Evolutionary conservation across 805 yeast species (phyloP), one percentile per base, ranked within the genome.

Genomic region (Wickerhamomyces ciferrii): DNA sequence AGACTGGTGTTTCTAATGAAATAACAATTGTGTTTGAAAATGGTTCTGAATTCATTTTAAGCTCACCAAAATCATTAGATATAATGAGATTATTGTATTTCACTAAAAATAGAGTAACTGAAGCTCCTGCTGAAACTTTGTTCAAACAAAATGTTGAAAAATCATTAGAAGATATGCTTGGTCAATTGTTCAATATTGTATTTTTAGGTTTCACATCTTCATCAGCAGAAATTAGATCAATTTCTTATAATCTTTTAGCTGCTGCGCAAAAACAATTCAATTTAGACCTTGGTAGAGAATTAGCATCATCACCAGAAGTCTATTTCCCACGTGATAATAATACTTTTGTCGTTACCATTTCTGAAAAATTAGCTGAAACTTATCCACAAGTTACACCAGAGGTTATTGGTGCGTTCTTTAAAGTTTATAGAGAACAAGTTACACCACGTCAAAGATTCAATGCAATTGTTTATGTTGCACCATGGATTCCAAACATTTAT

Each of bases 401-500:
- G 41, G 78, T 87, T 47, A 51, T 78, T 21, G 52, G 50, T 19
- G 74, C 76, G 0, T 74, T 75, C 52, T 76, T 82, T 60, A 69
- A 67, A 35, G 79, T 85, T 1, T 75, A 73, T 48, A 78, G 71
- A 47, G 67, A 58, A 59, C 69, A 70, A 71, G 51, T 48, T 8
- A 50, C 60, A 2, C 41, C 60, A 29, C 62, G 63, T 29, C 64
- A 60, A 44, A 50, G 59, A 13, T 43, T 56, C n/a, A 48, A 63
- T 15, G 54, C 63, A 4, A 51, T 60, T 18, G 57, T 75, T 43
- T 81, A 81, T 56, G 67, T 82, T 11, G 69, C 85, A 0, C 91
- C 94, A 2, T 89, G 96, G 96, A 71, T 85, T 15, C 75, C 75
- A 21, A 84, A 87, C 54, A 69, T 87, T 21, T 78, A 80, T 58